These are phyloP conservation scores for Chlorella vulgaris DNA, from an alignment of 139 green algal genomes.

Conservation along the genomic window DNA sequence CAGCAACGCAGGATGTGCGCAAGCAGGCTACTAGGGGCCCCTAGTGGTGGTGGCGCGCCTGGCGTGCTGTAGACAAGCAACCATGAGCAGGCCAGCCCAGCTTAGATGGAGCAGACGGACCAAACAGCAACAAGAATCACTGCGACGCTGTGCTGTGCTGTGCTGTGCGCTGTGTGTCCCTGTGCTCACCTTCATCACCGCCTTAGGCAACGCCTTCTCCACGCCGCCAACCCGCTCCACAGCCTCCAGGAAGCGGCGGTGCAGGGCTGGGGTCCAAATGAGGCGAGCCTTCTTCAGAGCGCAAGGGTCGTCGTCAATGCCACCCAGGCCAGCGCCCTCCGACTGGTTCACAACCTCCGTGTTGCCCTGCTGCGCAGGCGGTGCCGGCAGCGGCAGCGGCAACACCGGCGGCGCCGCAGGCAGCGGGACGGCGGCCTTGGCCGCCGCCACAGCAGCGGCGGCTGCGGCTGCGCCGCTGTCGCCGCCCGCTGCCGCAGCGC, in stretches of 20 bases:
- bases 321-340: neutral
- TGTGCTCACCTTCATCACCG: conserved; percentile 83
- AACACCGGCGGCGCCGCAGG: no score
- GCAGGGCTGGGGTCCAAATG: conserved; percentile 92
- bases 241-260: conserved; percentile 86
- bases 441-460: neutral
- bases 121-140: no score
- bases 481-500: no score
- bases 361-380: neutral
- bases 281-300: conserved; percentile 49
- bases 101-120: no score
- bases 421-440: neutral
- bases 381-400: no score
- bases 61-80: no score
- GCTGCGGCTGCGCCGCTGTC: neutral
- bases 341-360: conserved; percentile 23
- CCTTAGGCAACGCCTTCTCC: conserved; percentile 86
- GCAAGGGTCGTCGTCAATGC: conserved; percentile 18
- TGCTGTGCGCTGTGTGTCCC: no score
- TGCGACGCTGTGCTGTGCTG: no score
- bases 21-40: no score
- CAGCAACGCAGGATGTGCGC: no score
- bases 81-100: no score
- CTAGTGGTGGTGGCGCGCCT: no score
- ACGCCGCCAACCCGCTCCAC: conserved; percentile 73